A percentile compares a stretch with the other conserved stretches of the same genome.
Evolutionary conservation across 495 filamentous ascomycete species (phyloP).

Genomic region (Daldinia caldariorum): DNA sequence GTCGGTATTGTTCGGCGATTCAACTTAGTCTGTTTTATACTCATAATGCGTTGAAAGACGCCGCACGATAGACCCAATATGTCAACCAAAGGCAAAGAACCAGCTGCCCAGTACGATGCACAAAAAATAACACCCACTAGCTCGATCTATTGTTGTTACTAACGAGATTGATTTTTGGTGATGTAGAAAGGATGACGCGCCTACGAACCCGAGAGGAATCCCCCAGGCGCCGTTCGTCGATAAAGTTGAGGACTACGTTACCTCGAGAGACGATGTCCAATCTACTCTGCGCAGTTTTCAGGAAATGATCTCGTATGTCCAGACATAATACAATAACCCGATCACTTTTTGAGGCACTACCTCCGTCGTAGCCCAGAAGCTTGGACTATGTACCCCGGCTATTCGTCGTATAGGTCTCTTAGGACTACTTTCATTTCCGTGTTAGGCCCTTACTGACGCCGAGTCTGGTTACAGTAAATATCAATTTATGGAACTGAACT

Average conservation of each 20-base stretch:
- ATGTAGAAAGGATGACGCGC: conserved; percentile 60
- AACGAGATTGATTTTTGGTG: conserved; percentile 4
- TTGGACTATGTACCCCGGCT: not conserved
- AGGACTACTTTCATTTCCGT: conserved; percentile 12
- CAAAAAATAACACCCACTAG: not conserved
- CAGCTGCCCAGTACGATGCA: conserved; percentile 39
- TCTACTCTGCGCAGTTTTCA: conserved; percentile 90
- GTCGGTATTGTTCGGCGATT: conserved; percentile 1
- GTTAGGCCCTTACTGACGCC: conserved; percentile 14
- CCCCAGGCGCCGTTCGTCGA: conserved; percentile 95
- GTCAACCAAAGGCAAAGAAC: conserved; percentile 51
- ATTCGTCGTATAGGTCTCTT: not conserved
- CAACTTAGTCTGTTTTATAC: not conserved
- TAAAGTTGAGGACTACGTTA: conserved; percentile 94
- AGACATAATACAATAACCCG: not conserved
- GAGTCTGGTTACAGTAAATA: conserved; percentile 73
- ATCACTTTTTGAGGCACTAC: no score
- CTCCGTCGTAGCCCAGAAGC: not conserved
- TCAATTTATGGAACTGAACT: conserved; percentile 98
- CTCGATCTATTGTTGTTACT: conserved; percentile 3
- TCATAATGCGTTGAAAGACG: conserved; percentile 22
- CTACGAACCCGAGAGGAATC: conserved; percentile 92
- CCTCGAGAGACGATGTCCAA: conserved; percentile 87
- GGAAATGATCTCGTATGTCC: conserved; percentile 92
- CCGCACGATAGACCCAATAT: conserved; percentile 31